Percentiles rank a stretch among this genome's conserved stretches.
phyloP scores from a whole-genome alignment of 768 basidiomycete species.

The Kwoniella pini region DNA sequence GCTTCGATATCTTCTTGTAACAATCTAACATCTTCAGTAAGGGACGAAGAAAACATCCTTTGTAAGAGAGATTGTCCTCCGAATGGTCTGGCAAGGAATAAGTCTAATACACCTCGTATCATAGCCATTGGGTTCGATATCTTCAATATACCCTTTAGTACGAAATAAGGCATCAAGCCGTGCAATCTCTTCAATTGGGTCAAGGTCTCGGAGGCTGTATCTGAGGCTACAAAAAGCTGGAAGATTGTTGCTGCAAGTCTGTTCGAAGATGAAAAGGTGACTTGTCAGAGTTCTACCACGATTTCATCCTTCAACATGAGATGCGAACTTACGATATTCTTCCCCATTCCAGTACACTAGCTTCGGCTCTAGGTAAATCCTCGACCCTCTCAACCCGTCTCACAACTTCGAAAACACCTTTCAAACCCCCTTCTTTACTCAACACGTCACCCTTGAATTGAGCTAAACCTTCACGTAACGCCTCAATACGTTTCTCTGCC shows the following conservation, averaged over 20 bases:
- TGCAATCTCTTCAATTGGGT: slow-evolving; percentile 86
- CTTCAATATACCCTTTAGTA: slow-evolving; percentile 85
- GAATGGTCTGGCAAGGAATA: slow-evolving; percentile 96
- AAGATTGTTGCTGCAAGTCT: slow-evolving; percentile 96
- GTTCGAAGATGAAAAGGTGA: not conserved
- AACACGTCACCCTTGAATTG: slow-evolving; percentile 93
- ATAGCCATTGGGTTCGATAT: slow-evolving; percentile 95
- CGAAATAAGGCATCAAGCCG: slow-evolving; percentile 95
- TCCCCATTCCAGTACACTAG: slow-evolving; percentile 93
- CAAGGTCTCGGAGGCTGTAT: slow-evolving; percentile 86
- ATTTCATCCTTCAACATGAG: not conserved
- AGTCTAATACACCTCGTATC: slow-evolving; percentile 87
- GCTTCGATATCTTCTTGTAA: slow-evolving; percentile 83
- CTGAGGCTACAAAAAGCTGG: slow-evolving; percentile 89
- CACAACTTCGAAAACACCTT: slow-evolving; percentile 82
- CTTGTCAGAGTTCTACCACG: too few species aligned
- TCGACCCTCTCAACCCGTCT: slow-evolving; percentile 74
- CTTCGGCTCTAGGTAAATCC: slow-evolving; percentile 78
- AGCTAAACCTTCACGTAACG: slow-evolving; percentile 75
- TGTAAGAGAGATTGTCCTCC: slow-evolving; percentile 90
- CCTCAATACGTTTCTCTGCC: slow-evolving; percentile 81
- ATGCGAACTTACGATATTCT: slow-evolving; percentile 77
- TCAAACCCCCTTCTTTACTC: slow-evolving; percentile 66
- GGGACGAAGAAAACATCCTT: slow-evolving; percentile 91
- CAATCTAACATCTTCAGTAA: slow-evolving; percentile 82